Evolutionary conservation across 768 basidiomycete genomes (phyloP).

Genomic region (Hypsizygus marmoreus): DNA sequence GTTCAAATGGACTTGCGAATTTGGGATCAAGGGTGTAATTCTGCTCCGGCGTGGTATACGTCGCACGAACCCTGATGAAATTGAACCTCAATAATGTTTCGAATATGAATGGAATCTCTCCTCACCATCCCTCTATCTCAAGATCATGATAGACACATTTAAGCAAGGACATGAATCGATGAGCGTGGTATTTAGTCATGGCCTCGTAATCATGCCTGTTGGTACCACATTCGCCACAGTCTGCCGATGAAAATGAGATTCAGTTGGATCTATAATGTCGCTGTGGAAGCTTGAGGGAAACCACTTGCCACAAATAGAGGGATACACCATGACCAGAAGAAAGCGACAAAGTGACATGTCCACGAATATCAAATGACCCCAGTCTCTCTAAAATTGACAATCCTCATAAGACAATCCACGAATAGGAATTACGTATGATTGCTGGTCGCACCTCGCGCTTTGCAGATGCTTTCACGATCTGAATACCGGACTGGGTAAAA

Average conservation of each 20-base stretch:
- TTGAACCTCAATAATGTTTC: too few species aligned
- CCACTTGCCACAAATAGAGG: not conserved
- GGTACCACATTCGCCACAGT: too few species aligned
- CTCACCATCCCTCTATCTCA: too few species aligned
- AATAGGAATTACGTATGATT: too few species aligned
- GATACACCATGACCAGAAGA: conserved; percentile 31
- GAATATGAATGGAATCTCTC: too few species aligned
- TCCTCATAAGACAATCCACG: not conserved
- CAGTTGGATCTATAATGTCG: too few species aligned
- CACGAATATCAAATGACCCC: conserved; percentile 33
- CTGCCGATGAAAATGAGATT: too few species aligned
- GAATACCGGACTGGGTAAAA: too few species aligned
- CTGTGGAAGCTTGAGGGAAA: not conserved
- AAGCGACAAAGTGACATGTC: conserved; percentile 25
- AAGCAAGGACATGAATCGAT: conserved; percentile 1
- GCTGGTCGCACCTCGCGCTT: conserved; percentile 30
- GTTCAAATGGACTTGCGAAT: too few species aligned
- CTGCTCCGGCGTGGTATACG: too few species aligned
- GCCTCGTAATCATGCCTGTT: not conserved
- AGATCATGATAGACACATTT: not conserved
- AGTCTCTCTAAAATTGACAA: conserved; percentile 23
- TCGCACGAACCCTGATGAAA: too few species aligned
- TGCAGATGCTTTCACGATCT: conserved; percentile 28
- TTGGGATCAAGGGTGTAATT: too few species aligned
- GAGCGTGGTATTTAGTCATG: not conserved